Conservation (phyloP, 2,329 filamentous ascomycete genomes). For the Pseudogymnoascus sp. region DNA sequence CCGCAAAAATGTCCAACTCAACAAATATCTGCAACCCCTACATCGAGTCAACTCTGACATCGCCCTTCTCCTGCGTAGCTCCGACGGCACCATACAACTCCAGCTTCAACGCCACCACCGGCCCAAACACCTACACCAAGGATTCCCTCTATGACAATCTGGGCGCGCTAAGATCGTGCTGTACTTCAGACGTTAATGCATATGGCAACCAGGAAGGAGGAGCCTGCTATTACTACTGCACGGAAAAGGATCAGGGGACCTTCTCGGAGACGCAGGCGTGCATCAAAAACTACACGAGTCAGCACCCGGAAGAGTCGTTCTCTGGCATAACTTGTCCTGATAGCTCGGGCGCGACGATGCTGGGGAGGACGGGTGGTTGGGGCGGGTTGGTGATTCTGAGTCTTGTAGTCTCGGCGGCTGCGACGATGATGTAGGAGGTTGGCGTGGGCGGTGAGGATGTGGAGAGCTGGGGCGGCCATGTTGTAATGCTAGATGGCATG, state of each 20-base stretch:
- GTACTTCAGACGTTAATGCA: too few species aligned
- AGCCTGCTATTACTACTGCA: background rate
- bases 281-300: background rate
- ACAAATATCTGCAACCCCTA: background rate
- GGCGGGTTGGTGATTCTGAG: background rate
- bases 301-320: too few species aligned
- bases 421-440: background rate
- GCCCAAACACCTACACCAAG: too few species aligned
- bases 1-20: background rate
- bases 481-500: background rate
- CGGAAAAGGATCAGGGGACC: background rate
- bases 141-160: too few species aligned
- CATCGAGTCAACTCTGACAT: background rate
- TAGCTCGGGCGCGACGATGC: background rate
- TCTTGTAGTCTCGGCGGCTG: background rate
- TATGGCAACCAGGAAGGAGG: too few species aligned
- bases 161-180: too few species aligned
- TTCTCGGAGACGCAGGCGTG: background rate
- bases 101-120: too few species aligned
- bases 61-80: too few species aligned
- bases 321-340: background rate
- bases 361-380: background rate
- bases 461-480: background rate
- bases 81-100: too few species aligned
- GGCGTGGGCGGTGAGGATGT: background rate